These are phyloP conservation scores for Aspergillus sclerotiicarbonarius DNA, from an alignment of 495 filamentous ascomycete species.

Conservation along the genomic window DNA sequence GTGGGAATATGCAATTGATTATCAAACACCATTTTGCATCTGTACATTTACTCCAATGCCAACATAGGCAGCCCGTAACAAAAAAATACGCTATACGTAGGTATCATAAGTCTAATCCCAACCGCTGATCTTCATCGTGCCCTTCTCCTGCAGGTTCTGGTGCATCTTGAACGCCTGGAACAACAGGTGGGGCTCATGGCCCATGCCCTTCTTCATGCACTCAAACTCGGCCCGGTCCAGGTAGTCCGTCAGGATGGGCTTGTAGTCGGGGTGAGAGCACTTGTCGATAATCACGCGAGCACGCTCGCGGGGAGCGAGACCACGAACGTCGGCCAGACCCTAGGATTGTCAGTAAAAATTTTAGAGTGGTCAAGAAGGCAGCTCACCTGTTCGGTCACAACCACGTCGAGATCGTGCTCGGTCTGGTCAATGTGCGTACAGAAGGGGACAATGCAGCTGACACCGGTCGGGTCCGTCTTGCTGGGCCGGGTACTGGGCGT, in stretches of 20 bases:
- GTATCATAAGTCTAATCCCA: constrained; percentile 43
- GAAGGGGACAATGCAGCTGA: constrained; percentile 89
- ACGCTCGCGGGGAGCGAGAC: constrained; percentile 75
- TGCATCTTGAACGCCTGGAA: constrained; percentile 90
- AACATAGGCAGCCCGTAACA: neutral
- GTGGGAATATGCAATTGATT: too few relatives aligned
- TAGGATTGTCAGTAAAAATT: constrained; percentile 7
- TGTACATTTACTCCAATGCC: neutral
- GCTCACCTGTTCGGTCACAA: constrained; percentile 73
- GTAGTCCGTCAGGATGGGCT: constrained; percentile 78
- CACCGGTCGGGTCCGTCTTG: constrained; percentile 80
- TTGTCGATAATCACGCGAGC: constrained; percentile 85
- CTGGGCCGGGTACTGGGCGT: constrained; percentile 75
- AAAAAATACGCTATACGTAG: neutral
- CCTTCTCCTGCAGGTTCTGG: constrained; percentile 72
- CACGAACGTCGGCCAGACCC: constrained; percentile 83
- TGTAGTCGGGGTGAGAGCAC: constrained; percentile 84
- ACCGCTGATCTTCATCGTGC: constrained; percentile 74
- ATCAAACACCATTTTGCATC: too few relatives aligned
- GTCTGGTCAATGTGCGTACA: constrained; percentile 92
- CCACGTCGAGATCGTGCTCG: constrained; percentile 83
- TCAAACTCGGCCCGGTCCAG: constrained; percentile 85
- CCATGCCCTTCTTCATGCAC: constrained; percentile 84
- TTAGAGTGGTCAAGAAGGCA: neutral
- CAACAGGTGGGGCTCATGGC: constrained; percentile 84